Percentiles rank a stretch among this genome's conserved stretches.
Conservation (phyloP, 768 basidiomycete genomes). For the Phaeotremella skinneri region DNA sequence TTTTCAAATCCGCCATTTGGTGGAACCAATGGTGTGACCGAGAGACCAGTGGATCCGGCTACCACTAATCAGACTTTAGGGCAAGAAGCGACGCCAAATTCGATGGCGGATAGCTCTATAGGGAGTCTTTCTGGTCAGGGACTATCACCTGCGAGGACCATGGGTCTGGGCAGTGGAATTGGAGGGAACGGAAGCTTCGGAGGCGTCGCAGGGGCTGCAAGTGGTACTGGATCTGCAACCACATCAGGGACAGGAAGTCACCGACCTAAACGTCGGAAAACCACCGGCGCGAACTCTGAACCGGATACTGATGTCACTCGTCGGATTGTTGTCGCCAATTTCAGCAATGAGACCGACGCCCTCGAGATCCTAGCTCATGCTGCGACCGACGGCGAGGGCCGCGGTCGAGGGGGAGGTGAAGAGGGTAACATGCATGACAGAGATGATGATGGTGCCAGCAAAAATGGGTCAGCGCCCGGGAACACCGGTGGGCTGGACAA, state of each 20-base stretch:
- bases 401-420: not conserved
- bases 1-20: not conserved
- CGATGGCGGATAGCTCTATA: not conserved
- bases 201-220: not conserved
- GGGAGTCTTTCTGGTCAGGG: not conserved
- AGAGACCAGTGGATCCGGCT: not conserved
- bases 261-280: not conserved
- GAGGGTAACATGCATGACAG: not conserved
- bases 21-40: not conserved
- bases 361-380: constrained; percentile 48
- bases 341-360: constrained; percentile 49
- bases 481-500: not conserved
- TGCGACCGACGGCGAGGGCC: constrained; percentile 27
- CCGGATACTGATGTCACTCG: constrained; percentile 33
- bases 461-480: no score
- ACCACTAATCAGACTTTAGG: not conserved
- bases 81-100: not conserved
- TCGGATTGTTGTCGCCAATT: constrained; percentile 42
- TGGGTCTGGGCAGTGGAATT: constrained; percentile 1
- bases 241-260: constrained; percentile 1
- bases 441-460: no score
- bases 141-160: not conserved
- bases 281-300: constrained; percentile 6
- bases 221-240: not conserved
- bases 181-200: not conserved